Percentiles rank a stretch among this genome's conserved stretches.
Evolutionary conservation across 2,329 filamentous ascomycete genomes (phyloP).

Genomic region (Penicillium crustosum): DNA sequence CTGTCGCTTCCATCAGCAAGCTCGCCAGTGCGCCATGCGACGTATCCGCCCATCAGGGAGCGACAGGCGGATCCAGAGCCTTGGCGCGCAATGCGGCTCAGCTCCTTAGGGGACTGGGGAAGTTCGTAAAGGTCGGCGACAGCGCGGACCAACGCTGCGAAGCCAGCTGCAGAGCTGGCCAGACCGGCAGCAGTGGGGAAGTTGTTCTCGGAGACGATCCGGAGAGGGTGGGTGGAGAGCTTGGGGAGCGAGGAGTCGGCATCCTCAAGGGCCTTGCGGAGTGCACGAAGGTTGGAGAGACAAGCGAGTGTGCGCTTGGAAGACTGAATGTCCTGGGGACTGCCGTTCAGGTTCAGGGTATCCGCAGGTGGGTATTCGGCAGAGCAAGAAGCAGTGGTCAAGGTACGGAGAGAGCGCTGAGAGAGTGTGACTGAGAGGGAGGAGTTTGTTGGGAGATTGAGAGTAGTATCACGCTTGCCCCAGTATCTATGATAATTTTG

Average conservation of each 20-base stretch:
- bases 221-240: conserved; percentile 73
- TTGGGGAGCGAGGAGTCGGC: conserved; percentile 73
- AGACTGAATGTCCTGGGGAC: conserved; percentile 73
- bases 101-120: conserved; percentile 73
- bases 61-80: conserved; percentile 94
- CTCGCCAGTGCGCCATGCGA: conserved; percentile 84
- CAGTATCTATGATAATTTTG: conserved; percentile 63
- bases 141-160: conserved; percentile 68
- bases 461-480: conserved; percentile 91
- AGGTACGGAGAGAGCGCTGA: conserved; percentile 87
- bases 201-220: conserved; percentile 95
- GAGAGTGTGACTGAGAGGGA: conserved; percentile 96
- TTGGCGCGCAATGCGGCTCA: conserved; percentile 86
- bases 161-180: conserved; percentile 63
- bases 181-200: conserved; percentile 97
- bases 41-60: conserved; percentile 90
- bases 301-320: conserved; percentile 92
- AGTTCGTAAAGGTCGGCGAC: conserved; percentile 91
- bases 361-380: conserved; percentile 64
- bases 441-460: conserved; percentile 97
- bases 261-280: conserved; percentile 73
- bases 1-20: conserved; percentile 80
- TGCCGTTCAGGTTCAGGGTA: conserved; percentile 79
- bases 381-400: conserved; percentile 93
- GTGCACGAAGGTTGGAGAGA: conserved; percentile 77